Base-by-base conservation (phyloP, 1,284 basidiomycete species). In the Cystobasidium pallidum region DNA sequence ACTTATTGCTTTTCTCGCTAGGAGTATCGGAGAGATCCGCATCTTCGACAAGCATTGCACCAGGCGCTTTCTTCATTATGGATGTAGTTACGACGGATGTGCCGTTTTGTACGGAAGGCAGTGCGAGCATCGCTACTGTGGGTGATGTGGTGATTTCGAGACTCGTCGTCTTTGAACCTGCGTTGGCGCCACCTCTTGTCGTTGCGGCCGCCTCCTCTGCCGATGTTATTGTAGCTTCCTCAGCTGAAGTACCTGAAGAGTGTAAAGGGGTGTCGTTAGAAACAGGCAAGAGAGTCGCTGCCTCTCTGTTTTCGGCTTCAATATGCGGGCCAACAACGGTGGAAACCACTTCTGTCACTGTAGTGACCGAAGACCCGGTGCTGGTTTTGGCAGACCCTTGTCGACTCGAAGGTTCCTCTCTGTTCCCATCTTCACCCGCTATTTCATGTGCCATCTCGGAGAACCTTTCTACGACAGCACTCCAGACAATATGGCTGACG, bases 371-470 rank as follows among this genome's bases (percentile, higher is more conserved):
- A 39, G 36, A 7, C 13, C 15, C 43, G 43, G 3, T 6, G 19
- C 43, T 45, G 43, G 3, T 3, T n/a, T 11, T 45, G 8, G 4
- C 43, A 51, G 49, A 24, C 15, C 26, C 8, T 24, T 7, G n/a
- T 26, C 10, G 49, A 24, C 21, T 26, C 6, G 49, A 28, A 24
- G 24, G 8, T 3, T 24, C 8, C 24, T 28, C 49, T 24, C 8
- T 3, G 8, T 32, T 55, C 41, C 19, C 54, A 19, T 57, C 21
- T 24, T 19, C 30, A 17, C 59, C 68, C 3, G 68, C 68, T 41
- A 71, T 71, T 28, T 71, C 68, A 19, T 63, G 59, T 13, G 68
- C 68, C 68, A 71, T 55, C 28, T 64, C 68, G 4, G 68, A 71
- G 39, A 71, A 71, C 49, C 64, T 51, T 36, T 71, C 68, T 3